These are phyloP conservation scores for Mycoemilia scoparia DNA, from an alignment of 192 early-diverging fungal species.

Conservation along the genomic window DNA sequence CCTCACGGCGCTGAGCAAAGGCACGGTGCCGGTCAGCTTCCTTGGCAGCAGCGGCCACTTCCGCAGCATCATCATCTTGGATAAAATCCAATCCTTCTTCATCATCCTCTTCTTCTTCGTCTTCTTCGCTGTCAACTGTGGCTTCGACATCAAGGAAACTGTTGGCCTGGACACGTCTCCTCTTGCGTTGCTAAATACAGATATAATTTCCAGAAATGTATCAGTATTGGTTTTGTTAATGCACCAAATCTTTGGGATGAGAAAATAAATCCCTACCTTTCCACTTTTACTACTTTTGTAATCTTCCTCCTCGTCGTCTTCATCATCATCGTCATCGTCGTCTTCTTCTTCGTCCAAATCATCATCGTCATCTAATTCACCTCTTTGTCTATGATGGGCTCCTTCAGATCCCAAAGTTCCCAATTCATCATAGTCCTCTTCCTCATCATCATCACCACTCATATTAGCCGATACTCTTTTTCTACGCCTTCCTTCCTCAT, in stretches of 20 bases:
- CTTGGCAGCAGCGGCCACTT: slow-evolving; percentile 38
- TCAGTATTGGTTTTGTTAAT: background rate
- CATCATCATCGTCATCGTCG: slow-evolving; percentile 7
- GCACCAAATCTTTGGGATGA: slow-evolving; percentile 1
- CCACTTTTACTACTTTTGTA: slow-evolving; percentile 17
- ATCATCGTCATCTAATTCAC: slow-evolving; percentile 53
- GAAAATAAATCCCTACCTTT: background rate
- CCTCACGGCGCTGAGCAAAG: slow-evolving; percentile 42
- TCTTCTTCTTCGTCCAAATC: slow-evolving; percentile 41
- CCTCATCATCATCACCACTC: background rate
- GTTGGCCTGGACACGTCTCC: slow-evolving; percentile 9
- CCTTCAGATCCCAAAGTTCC: background rate
- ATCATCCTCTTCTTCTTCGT: slow-evolving; percentile 56
- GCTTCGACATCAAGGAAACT: slow-evolving; percentile 58
- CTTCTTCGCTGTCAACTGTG: slow-evolving; percentile 56
- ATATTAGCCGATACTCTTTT: slow-evolving; percentile 3
- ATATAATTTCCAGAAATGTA: background rate
- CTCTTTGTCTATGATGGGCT: slow-evolving; percentile 29
- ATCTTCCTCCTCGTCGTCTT: slow-evolving; percentile 16
- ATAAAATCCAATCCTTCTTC: slow-evolving; percentile 32
- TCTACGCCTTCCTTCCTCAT: slow-evolving; percentile 1
- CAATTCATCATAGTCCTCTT: background rate
- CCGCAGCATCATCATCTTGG: slow-evolving; percentile 48
- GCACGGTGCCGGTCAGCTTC: slow-evolving; percentile 32
- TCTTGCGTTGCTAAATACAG: slow-evolving; percentile 1